Evolutionary conservation across 257 asterid species (phyloP).

Genomic region (Verbena officinalis): DNA sequence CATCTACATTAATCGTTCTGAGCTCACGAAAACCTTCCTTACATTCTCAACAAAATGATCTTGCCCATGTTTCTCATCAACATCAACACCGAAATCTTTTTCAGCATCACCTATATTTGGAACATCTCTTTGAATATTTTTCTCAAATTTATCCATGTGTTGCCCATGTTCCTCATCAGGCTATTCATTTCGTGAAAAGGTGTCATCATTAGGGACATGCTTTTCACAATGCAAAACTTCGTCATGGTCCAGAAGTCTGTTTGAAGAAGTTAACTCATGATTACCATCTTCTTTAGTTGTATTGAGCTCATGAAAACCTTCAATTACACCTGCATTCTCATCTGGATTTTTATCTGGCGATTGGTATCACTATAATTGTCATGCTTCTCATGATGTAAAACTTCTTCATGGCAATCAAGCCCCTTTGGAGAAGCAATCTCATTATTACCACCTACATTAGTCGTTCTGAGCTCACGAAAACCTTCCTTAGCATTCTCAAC

Average conservation of each 20-base stretch:
- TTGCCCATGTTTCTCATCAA: too few species aligned
- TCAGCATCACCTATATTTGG: too few species aligned
- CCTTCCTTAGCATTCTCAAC: slow-evolving; percentile 27
- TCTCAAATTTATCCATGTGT: slow-evolving; percentile 15
- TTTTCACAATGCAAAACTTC: too few species aligned
- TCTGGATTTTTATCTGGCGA: slow-evolving; percentile 24
- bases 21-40: slow-evolving; percentile 25
- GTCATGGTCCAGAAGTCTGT: too few species aligned
- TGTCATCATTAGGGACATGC: slow-evolving; percentile 8
- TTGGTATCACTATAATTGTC: slow-evolving; percentile 23
- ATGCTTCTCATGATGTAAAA: slow-evolving; percentile 18
- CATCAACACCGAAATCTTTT: too few species aligned
- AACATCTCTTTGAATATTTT: too few species aligned
- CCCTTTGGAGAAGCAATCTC: slow-evolving; percentile 26
- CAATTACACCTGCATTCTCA: too few species aligned
- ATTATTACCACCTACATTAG: neutral
- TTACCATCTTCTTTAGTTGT: neutral
- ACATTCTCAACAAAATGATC: slow-evolving; percentile 24
- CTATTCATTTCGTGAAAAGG: too few species aligned
- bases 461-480: slow-evolving; percentile 26
- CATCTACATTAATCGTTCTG: slow-evolving; percentile 2
- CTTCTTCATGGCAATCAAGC: slow-evolving; percentile 28
- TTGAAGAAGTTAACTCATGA: too few species aligned
- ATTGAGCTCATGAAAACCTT: slow-evolving; percentile 28
- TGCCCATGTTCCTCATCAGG: slow-evolving; percentile 28